Conservation (phyloP, 192 early-diverging fungal species). For the Umbelopsis isabellina region DNA sequence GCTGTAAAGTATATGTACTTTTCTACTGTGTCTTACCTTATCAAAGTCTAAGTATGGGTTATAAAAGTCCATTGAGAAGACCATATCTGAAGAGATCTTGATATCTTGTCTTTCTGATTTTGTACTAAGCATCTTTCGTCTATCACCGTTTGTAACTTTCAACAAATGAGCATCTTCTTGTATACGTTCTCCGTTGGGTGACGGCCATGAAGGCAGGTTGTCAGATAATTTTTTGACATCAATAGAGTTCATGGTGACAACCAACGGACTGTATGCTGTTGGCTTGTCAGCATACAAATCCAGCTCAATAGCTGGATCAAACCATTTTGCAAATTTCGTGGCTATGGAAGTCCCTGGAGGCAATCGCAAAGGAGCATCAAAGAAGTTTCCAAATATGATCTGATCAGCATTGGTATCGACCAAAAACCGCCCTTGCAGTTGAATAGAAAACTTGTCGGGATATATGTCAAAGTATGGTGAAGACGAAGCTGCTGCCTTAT, state of each 20-base stretch:
- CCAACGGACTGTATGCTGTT: conserved; percentile 70
- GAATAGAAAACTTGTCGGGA: conserved; percentile 69
- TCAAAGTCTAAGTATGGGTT: conserved; percentile 56
- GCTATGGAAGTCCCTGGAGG: conserved; percentile 74
- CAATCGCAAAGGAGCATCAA: conserved; percentile 67
- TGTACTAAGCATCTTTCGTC: conserved; percentile 31
- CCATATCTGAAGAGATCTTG: conserved; percentile 63
- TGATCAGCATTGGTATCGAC: conserved; percentile 63
- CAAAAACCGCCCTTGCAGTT: conserved; percentile 76
- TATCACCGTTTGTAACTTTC: conserved; percentile 20
- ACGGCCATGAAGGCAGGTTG: conserved; percentile 48
- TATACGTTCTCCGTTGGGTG: conserved; percentile 41
- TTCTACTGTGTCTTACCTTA: conserved; percentile 33
- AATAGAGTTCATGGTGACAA: conserved; percentile 77
- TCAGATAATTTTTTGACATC: conserved; percentile 44
- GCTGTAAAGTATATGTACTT: no score
- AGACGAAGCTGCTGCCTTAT: conserved; percentile 18
- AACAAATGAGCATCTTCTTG: conserved; percentile 21
- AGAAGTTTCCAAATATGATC: conserved; percentile 79
- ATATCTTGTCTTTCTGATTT: conserved; percentile 47
- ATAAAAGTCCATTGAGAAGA: conserved; percentile 77
- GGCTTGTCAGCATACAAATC: conserved; percentile 74
- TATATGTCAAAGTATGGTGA: conserved; percentile 63
- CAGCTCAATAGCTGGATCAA: conserved; percentile 75
- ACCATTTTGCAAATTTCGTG: conserved; percentile 71